phyloP scores from a whole-genome alignment of 1,284 basidiomycete genomes.

The Heterobasidion irregulare region DNA sequence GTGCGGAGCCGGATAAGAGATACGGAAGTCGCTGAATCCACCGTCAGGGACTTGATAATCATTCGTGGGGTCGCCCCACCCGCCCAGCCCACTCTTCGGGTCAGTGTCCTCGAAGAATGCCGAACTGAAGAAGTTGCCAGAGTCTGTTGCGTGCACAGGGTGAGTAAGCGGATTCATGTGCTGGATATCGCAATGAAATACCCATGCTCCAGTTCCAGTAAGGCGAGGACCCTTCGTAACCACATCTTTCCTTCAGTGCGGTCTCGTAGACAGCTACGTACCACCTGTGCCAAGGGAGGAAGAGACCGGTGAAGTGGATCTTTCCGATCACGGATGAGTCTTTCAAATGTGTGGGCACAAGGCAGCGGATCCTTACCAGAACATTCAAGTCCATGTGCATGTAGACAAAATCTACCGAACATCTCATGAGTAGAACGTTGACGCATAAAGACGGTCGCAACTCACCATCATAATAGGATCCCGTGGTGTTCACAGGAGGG shows the following conservation, averaged over 20 bases:
- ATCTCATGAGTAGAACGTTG: neutral
- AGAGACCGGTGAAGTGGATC: conserved; percentile 25
- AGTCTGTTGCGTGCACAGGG: conserved; percentile 15
- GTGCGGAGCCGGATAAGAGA: conserved; percentile 27
- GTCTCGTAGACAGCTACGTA: conserved; percentile 23
- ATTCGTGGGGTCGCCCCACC: conserved; percentile 26
- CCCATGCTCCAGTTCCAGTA: conserved; percentile 34
- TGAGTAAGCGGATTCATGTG: neutral
- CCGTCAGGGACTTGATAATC: conserved; percentile 25
- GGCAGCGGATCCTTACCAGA: conserved; percentile 8
- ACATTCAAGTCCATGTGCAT: conserved; percentile 29
- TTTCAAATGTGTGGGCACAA: neutral
- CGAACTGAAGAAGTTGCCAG: conserved; percentile 21
- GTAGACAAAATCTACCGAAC: conserved; percentile 23
- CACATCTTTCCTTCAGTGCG: conserved; percentile 23
- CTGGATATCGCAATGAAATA: conserved; percentile 2
- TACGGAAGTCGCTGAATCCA: conserved; percentile 20
- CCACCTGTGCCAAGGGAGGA: conserved; percentile 32
- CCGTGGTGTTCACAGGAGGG: conserved; percentile 20
- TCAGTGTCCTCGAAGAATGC: conserved; percentile 21
- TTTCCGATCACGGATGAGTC: conserved; percentile 1
- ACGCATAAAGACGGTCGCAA: neutral
- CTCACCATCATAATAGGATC: conserved; percentile 26
- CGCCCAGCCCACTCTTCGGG: conserved; percentile 24
- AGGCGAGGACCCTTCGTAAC: conserved; percentile 23